phyloP scores from a whole-genome alignment of 2,329 filamentous ascomycete species.

The Stachybotrys chlorohalonatus region DNA sequence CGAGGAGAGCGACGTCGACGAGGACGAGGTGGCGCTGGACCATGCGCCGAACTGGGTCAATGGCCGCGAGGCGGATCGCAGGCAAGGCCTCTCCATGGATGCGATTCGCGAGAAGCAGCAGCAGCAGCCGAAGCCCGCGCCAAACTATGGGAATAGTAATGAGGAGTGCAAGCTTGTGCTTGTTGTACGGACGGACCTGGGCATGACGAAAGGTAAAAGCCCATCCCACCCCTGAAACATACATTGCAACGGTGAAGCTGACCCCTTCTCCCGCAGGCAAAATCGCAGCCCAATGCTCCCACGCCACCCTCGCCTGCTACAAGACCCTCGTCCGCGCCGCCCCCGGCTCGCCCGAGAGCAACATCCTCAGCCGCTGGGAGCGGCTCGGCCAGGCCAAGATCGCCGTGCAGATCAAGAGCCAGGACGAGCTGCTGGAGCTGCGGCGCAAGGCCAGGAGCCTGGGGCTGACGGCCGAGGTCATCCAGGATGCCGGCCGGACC shows the following conservation, averaged over 20 bases:
- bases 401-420: conserved; percentile 77
- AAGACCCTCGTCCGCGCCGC: conserved; percentile 62
- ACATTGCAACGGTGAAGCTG: background rate
- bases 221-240: background rate
- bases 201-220: conserved; percentile 85
- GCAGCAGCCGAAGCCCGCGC: conserved; percentile 22
- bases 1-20: conserved; percentile 60
- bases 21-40: conserved; percentile 49
- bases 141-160: conserved; percentile 19
- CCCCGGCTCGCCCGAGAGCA: conserved; percentile 43
- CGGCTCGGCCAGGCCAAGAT: conserved; percentile 82
- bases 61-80: conserved; percentile 47
- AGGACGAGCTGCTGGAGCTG: conserved; percentile 68
- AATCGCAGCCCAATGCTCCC: conserved; percentile 89
- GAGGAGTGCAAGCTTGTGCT: conserved; percentile 95
- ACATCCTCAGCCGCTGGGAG: conserved; percentile 78
- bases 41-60: conserved; percentile 62
- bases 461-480: conserved; percentile 80
- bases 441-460: conserved; percentile 74
- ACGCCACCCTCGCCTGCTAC: conserved; percentile 97
- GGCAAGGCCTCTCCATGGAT: conserved; percentile 41
- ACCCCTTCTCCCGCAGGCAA: conserved; percentile 55
- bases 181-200: conserved; percentile 85
- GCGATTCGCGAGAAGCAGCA: conserved; percentile 32
- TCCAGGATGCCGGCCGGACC: conserved; percentile 91